A percentile compares a stretch with the other conserved stretches of the same genome.
These are phyloP conservation scores for Phytophthora pini DNA, from an alignment of 352 stramenopile species.

Conservation along the genomic window DNA sequence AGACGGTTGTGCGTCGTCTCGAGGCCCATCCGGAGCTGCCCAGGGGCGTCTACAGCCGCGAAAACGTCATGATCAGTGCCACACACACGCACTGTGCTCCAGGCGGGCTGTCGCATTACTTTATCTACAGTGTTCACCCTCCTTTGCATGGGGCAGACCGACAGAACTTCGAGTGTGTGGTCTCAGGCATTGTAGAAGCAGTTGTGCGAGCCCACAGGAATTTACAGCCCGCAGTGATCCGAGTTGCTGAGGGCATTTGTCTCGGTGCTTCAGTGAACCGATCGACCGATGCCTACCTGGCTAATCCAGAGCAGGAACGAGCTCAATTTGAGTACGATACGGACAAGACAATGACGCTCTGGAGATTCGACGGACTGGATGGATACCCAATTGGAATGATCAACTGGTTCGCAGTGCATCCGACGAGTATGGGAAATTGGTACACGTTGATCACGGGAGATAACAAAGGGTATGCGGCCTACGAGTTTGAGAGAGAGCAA, in stretches of 20 bases:
- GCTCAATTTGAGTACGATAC: slow-evolving; percentile 84
- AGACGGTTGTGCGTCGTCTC: slow-evolving; percentile 73
- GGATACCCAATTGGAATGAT: slow-evolving; percentile 90
- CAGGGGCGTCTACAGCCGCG: slow-evolving; percentile 51
- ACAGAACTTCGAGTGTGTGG: slow-evolving; percentile 92
- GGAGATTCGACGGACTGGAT: slow-evolving; percentile 84
- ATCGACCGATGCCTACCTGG: slow-evolving; percentile 88
- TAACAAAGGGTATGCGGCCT: slow-evolving; percentile 93
- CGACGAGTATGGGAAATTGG: slow-evolving; percentile 94
- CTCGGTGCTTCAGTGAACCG: slow-evolving; percentile 90
- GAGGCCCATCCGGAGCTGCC: slow-evolving; percentile 52
- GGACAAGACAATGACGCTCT: slow-evolving; percentile 93
- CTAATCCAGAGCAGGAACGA: slow-evolving; percentile 88
- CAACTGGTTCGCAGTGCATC: slow-evolving; percentile 95
- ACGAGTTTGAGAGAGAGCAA: slow-evolving; percentile 88
- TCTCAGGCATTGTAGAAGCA: slow-evolving; percentile 87
- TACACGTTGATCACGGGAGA: slow-evolving; percentile 94
- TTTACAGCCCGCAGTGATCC: slow-evolving; percentile 68
- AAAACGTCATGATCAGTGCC: slow-evolving; percentile 90
- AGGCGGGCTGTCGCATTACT: slow-evolving; percentile 92
- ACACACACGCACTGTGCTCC: slow-evolving; percentile 94
- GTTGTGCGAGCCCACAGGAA: slow-evolving; percentile 84
- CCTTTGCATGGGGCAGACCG: slow-evolving; percentile 71
- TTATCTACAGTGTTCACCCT: slow-evolving; percentile 90
- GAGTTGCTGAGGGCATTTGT: slow-evolving; percentile 65